A percentile compares a stretch with the other conserved stretches of the same genome.
Conservation (phyloP, 108 stramenopile species). For the Hondaea fermentalgiana region DNA sequence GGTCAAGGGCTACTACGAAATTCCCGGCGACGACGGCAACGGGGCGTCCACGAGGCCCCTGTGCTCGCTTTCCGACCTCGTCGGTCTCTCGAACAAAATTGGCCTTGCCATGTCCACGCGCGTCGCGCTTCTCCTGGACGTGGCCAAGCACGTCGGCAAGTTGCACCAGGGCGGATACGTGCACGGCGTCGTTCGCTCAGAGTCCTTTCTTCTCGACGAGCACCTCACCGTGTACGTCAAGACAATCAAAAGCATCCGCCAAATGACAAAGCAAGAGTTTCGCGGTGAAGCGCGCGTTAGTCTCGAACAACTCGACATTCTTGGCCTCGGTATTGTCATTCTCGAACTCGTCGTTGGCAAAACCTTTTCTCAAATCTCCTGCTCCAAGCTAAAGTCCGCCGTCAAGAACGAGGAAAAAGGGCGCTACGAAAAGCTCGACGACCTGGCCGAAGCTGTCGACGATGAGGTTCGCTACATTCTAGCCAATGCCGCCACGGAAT, state of each 20-base stretch:
- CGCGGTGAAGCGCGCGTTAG: neutral
- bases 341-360: neutral
- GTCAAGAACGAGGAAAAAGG: neutral
- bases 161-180: neutral
- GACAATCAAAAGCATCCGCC: neutral
- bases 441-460: neutral
- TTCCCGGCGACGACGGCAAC: neutral
- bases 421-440: slow-evolving; percentile 3
- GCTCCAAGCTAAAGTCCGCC: neutral
- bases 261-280: neutral
- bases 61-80: neutral
- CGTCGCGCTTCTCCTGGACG: neutral
- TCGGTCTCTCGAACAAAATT: neutral
- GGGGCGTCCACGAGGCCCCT: neutral
- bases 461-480: neutral
- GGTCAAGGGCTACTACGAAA: neutral
- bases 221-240: neutral
- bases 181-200: neutral
- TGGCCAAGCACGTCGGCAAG: neutral
- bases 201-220: neutral
- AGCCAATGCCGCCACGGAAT: neutral
- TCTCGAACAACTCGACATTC: neutral
- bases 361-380: neutral
- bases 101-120: neutral
- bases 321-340: neutral